Percentiles rank a stretch among this genome's conserved stretches.
Conservation (phyloP, 805 yeast genomes). For the Teunomyces kruisii region DNA sequence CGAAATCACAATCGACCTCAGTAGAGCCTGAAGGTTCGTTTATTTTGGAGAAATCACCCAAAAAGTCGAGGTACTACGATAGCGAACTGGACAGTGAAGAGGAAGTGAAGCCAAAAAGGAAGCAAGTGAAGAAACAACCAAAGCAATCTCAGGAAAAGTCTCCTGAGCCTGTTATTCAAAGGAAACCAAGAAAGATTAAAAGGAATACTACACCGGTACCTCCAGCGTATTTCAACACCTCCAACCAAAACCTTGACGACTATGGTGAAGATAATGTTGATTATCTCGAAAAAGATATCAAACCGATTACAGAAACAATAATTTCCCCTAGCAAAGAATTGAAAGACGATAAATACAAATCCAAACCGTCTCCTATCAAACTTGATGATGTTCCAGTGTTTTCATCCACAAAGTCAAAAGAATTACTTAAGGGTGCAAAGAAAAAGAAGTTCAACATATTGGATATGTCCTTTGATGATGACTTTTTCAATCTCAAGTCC, state of each 20-base stretch:
- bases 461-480: conserved; percentile 15
- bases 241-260: conserved; percentile 26
- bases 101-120: conserved; percentile 2
- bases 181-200: background rate
- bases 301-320: background rate
- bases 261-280: conserved; percentile 33
- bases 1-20: background rate
- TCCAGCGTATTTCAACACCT: conserved; percentile 5
- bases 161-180: background rate
- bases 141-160: conserved; percentile 1
- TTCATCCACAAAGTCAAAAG: background rate
- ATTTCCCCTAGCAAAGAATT: background rate
- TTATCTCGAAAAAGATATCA: conserved; percentile 20
- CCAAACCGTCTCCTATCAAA: conserved; percentile 9
- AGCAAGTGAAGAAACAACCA: background rate
- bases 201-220: conserved; percentile 5
- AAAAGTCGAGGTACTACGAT: background rate
- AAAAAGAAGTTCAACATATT: conserved; percentile 8
- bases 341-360: background rate
- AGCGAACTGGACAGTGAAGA: conserved; percentile 3
- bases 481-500: conserved; percentile 3
- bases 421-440: background rate
- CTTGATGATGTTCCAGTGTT: conserved; percentile 6
- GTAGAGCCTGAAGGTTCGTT: background rate
- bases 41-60: background rate